These are phyloP conservation scores for Noccaea bulbosa DNA, from an alignment of 345 rosid genomes.

Conservation along the genomic window DNA sequence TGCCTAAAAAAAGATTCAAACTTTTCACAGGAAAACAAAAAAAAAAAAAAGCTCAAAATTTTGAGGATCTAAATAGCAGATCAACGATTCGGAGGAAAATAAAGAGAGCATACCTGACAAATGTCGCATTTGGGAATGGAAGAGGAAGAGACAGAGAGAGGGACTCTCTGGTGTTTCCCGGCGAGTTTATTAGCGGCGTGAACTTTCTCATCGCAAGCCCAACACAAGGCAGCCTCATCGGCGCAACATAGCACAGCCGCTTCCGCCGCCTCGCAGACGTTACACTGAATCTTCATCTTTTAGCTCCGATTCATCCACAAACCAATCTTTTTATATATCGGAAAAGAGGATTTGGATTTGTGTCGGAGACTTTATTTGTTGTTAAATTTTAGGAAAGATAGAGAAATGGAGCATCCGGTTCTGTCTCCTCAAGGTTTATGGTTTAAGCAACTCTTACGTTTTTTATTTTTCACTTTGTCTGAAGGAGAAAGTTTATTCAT, in stretches of 20 bases:
- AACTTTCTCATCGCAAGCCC: conserved; percentile 82
- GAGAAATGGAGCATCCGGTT: conserved; percentile 8
- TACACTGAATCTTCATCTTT: conserved; percentile 94
- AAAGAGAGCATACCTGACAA: conserved; percentile 65
- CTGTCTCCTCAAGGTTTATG: conserved; percentile 40
- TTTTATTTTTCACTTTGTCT: conserved; percentile 9
- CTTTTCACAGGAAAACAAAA: neutral
- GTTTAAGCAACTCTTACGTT: conserved; percentile 44
- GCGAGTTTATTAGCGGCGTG: conserved; percentile 99
- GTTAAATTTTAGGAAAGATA: neutral
- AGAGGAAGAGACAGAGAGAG: conserved; percentile 67
- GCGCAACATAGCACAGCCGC: conserved; percentile 96
- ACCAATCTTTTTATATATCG: neutral
- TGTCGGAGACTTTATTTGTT: conserved; percentile 22
- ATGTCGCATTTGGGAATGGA: conserved; percentile 93
- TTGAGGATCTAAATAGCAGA: conserved; percentile 14
- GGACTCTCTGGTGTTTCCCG: conserved; percentile 91
- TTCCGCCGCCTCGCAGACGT: conserved; percentile 94
- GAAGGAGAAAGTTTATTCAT: neutral
- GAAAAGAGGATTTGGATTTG: neutral
- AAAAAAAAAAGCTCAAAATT: neutral
- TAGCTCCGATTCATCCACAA: conserved; percentile 23
- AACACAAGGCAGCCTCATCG: conserved; percentile 98
- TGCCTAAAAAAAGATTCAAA: conserved; percentile 1
- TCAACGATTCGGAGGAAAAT: neutral